Conservation (phyloP, 352 stramenopile species). For the Phytophthora tentaculata region DNA sequence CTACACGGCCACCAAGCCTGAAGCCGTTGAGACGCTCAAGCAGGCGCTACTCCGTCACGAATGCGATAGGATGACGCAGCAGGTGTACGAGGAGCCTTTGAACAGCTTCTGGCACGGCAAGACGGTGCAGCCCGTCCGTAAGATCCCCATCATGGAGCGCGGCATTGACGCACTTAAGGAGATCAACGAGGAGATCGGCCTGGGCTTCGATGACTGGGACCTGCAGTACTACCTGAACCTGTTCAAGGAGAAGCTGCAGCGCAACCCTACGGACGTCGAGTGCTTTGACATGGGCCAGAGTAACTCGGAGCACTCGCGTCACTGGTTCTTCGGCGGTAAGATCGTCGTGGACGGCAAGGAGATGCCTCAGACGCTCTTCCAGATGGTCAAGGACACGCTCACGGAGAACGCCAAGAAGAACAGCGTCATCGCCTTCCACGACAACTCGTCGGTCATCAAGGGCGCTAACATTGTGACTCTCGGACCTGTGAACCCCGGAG, state of each 20-base stretch:
- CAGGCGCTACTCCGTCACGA: slow-evolving; percentile 68
- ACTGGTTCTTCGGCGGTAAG: slow-evolving; percentile 99
- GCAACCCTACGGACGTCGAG: slow-evolving; percentile 99
- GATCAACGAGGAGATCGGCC: slow-evolving; percentile 94
- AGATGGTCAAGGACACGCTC: slow-evolving; percentile 99
- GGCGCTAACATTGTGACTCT: slow-evolving; percentile 93
- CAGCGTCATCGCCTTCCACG: slow-evolving; percentile 99
- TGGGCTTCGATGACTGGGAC: slow-evolving; percentile 99
- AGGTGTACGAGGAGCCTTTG: slow-evolving; percentile 93
- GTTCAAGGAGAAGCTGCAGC: slow-evolving; percentile 96
- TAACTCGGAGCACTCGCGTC: slow-evolving; percentile 99
- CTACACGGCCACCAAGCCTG: slow-evolving; percentile 48
- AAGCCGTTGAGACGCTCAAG: slow-evolving; percentile 54
- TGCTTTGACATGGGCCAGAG: slow-evolving; percentile 99
- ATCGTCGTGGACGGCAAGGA: slow-evolving; percentile 98
- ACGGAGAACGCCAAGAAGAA: slow-evolving; percentile 92
- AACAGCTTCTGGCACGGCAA: slow-evolving; percentile 91
- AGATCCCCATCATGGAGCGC: slow-evolving; percentile 95
- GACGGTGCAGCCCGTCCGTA: slow-evolving; percentile 84
- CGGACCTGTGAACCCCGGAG: slow-evolving; percentile 61
- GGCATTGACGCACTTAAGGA: slow-evolving; percentile 94
- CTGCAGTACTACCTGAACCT: slow-evolving; percentile 98
- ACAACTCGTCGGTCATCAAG: slow-evolving; percentile 98
- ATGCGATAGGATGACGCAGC: slow-evolving; percentile 98
- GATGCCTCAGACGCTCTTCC: slow-evolving; percentile 97